Base-by-base conservation (phyloP, 2,329 filamentous ascomycete genomes). In the Didymella pinodella region DNA sequence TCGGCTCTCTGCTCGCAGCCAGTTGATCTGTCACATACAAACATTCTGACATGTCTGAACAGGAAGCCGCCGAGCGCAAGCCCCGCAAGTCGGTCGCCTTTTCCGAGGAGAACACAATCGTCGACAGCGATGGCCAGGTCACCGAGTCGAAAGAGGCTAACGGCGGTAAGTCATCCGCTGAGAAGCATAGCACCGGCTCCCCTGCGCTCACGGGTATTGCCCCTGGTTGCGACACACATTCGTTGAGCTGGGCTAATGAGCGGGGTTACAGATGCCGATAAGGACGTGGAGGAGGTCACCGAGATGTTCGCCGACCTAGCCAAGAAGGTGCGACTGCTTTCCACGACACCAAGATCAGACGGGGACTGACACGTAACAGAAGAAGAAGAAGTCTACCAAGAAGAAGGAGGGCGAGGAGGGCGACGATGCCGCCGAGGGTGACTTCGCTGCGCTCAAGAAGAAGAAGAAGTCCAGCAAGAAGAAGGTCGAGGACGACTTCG, bases 1-100 rank as follows among this genome's bases (percentile, higher is more conserved):
- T 18, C 38, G 26, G 25, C 48, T 43, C 14, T n/a, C 38, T 32
- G 18, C 47, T 25, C 8, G 36, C 41, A 6, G 41, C 25, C 18
- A 22, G 22, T 29, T 22, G 34, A 43, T 4, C 7, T 44, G 7
- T 1, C 18, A 25, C 14, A n/a, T n/a, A 44, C 11, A 28, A 11
- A 20, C 3, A 22, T n/a, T 28, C 69, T 73, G 76, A 76, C 59
- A 65, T 48, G 57, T 56, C 43, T 12, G 2, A 65, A 53, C 59
- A 82, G 80, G 76, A 79, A 64, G 70, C 77, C 36, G 67, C 76
- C 60, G 85, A 88, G 72, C 85, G 86, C 76, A 93, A 91, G 79
- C 88, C 90, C 74, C 90, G 93, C 81, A 97, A 98, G 82, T 96
- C 92, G 46, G 94, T 98, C 74, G 89, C 93, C 66, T 98, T 98